These are phyloP conservation scores for Ophiostoma novo-ulmi DNA, from an alignment of 2,329 filamentous ascomycete genomes.

Conservation along the genomic window DNA sequence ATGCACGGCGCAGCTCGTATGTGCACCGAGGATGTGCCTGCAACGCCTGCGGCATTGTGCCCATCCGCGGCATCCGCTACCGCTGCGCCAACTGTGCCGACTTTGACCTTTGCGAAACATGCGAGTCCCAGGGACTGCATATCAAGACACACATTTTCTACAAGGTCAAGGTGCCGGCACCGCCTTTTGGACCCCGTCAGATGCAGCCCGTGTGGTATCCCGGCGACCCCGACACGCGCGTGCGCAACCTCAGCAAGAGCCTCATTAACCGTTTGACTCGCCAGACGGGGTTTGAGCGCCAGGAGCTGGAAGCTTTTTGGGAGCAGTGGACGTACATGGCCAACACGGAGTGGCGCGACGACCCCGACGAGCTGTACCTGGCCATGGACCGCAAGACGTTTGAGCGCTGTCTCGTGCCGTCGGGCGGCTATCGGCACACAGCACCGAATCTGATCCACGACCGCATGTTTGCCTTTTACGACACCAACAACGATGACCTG, in stretches of 20 bases:
- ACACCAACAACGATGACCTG: slow-evolving; percentile 79
- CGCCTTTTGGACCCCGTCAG: slow-evolving; percentile 74
- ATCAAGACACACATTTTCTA: slow-evolving; percentile 93
- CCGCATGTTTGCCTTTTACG: slow-evolving; percentile 94
- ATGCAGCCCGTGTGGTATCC: slow-evolving; percentile 83
- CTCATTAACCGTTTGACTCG: slow-evolving; percentile 64
- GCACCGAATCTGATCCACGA: slow-evolving; percentile 89
- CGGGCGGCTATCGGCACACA: slow-evolving; percentile 70
- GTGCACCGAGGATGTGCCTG: slow-evolving; percentile 90
- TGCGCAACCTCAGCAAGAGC: slow-evolving; percentile 59
- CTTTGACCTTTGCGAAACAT: slow-evolving; percentile 91
- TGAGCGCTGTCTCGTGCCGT: slow-evolving; percentile 81
- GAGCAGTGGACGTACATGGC: slow-evolving; percentile 96
- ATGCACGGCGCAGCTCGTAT: slow-evolving; percentile 80
- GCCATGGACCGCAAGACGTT: slow-evolving; percentile 93
- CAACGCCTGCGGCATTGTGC: slow-evolving; percentile 79
- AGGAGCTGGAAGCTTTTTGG: slow-evolving; percentile 88
- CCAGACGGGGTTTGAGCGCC: slow-evolving; percentile 74
- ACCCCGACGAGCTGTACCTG: slow-evolving; percentile 69
- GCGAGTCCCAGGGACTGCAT: slow-evolving; percentile 73
- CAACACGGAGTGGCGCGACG: slow-evolving; percentile 74
- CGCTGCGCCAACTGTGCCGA: slow-evolving; percentile 92
- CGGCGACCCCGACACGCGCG: slow-evolving; percentile 70
- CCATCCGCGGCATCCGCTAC: slow-evolving; percentile 88
- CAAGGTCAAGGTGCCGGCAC: slow-evolving; percentile 86